These are phyloP conservation scores for Yamadazyma trypodendri DNA, from an alignment of 1,139 yeast species.

Conservation along the genomic window DNA sequence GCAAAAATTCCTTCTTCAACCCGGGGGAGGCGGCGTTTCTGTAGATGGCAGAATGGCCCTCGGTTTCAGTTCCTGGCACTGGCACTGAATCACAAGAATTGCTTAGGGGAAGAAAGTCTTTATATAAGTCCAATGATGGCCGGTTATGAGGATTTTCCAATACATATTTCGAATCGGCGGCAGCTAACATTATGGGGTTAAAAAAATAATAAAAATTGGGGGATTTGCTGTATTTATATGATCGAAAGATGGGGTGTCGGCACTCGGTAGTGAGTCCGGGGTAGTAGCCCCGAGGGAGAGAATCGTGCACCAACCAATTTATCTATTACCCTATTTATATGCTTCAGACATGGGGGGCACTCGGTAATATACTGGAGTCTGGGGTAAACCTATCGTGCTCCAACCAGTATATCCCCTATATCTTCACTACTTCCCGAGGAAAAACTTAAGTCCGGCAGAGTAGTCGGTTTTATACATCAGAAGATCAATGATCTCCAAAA, in stretches of 20 bases:
- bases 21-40: constrained; percentile 27
- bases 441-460: constrained; percentile 13
- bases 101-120: constrained; percentile 26
- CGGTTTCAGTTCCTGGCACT: constrained; percentile 28
- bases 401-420: too few species aligned
- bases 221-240: not conserved
- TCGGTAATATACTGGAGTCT: too few species aligned
- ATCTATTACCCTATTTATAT: too few species aligned
- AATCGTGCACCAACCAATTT: too few species aligned
- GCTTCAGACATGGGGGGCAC: too few species aligned
- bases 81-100: constrained; percentile 20
- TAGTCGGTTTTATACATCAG: constrained; percentile 18
- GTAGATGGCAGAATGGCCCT: constrained; percentile 34
- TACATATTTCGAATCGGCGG: constrained; percentile 16
- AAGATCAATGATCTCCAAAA: constrained; percentile 14
- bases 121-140: constrained; percentile 19
- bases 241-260: too few species aligned
- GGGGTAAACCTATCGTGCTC: too few species aligned
- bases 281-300: too few species aligned
- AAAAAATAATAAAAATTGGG: not conserved
- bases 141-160: constrained; percentile 19
- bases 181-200: constrained; percentile 13
- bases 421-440: constrained; percentile 6
- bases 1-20: constrained; percentile 22
- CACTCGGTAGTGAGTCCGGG: too few species aligned